phyloP scores from a whole-genome alignment of 2,329 filamentous ascomycete genomes.

The Penicillium sp. region DNA sequence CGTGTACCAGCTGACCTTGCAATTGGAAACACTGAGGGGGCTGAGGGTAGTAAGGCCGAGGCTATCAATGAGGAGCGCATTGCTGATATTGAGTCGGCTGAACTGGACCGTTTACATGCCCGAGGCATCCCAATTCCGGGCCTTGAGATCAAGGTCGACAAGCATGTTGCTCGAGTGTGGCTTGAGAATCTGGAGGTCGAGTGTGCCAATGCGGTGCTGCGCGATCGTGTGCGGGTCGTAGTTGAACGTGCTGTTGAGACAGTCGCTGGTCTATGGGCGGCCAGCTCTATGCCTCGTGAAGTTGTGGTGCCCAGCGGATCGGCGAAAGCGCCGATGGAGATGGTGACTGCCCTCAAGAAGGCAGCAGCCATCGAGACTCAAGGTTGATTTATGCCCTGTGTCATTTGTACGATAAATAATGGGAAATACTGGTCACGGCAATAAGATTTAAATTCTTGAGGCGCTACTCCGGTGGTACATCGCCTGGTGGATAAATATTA shows the following conservation, averaged over 20 bases:
- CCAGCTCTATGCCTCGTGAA: slow-evolving; percentile 29
- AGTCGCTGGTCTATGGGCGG: slow-evolving; percentile 69
- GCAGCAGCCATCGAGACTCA: slow-evolving; percentile 29
- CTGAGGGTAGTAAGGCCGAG: slow-evolving; percentile 35
- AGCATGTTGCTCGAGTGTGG: slow-evolving; percentile 86
- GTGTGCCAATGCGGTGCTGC: slow-evolving; percentile 75
- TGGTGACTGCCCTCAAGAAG: slow-evolving; percentile 23
- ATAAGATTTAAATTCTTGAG: background rate
- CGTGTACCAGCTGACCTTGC: slow-evolving; percentile 42
- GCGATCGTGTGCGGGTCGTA: slow-evolving; percentile 83
- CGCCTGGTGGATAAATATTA: no score
- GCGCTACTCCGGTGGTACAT: no score
- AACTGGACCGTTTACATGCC: slow-evolving; percentile 77
- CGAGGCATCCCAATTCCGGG: slow-evolving; percentile 91
- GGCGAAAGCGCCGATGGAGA: slow-evolving; percentile 17
- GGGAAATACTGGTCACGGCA: background rate
- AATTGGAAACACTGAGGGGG: slow-evolving; percentile 20
- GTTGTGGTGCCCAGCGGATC: slow-evolving; percentile 28
- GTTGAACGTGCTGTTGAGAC: slow-evolving; percentile 89
- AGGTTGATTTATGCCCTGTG: slow-evolving; percentile 20
- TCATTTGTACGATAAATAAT: slow-evolving; percentile 23
- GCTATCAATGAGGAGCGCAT: slow-evolving; percentile 50
- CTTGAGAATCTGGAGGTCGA: slow-evolving; percentile 90
- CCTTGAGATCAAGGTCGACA: slow-evolving; percentile 83
- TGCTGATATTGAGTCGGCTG: slow-evolving; percentile 63